Evolutionary conservation across 441 rosid species (phyloP), one percentile per base, ranked within the genome.

Genomic region (Lepidium campestre): DNA sequence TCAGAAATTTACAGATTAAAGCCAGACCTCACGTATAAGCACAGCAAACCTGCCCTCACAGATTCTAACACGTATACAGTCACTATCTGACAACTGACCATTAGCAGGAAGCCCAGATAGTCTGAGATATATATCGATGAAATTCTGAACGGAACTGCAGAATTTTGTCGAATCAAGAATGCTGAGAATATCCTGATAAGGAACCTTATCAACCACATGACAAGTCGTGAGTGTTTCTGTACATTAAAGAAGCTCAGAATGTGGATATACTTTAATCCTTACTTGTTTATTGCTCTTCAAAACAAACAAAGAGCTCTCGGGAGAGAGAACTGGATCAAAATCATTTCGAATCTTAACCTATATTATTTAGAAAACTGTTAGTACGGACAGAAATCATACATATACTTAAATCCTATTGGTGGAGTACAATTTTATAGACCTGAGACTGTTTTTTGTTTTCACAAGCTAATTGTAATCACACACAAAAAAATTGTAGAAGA

Each of bases 311-410:
- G 99, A 95, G 79, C 99, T 95, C 89, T 95, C 97, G 3, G 99
- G 99, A 42, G 99, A 95, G 74, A 95, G 97, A 63, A 90, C 98
- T n/a, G 99, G 99, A 75, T 95, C 99, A 81, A 95, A 95, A 86
- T 95, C 99, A 80, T 92, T 95, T 73, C 98, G 89, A 78, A 95
- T 95, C 85, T 92, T 95, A 59, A 95, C 90, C 99, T 92, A 89
- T 77, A 77, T 45, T 17, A 22, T 34, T 31, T 27, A 58, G 50
- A 55, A 74, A 67, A 41, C 49, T 25, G 45, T 57, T 19, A 63
- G 22, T 41, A 68, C 10, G 6, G 36, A 55, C 31, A 32, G 17
- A 67, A 20, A 55, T 67, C 29, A 67, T 29, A 42, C 10, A 22
- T 12, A 70, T 42, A 29, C 45, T 22, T 23, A 17, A 50, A 14